Base-by-base conservation (phyloP, 2,329 filamentous ascomycete species). In the Pseudohalonectria lignicola region DNA sequence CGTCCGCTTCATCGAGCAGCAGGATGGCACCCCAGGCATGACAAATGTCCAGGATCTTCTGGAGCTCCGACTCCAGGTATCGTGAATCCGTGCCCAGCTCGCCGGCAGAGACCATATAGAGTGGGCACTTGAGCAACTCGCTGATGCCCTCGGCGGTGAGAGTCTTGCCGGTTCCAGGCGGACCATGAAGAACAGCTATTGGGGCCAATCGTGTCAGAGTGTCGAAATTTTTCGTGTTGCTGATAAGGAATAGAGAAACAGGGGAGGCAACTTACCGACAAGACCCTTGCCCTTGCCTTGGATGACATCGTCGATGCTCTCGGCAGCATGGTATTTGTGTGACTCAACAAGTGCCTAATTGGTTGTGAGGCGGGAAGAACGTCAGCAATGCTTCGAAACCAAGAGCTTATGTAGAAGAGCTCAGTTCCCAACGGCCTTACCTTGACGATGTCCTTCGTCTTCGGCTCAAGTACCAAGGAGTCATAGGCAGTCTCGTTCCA, bases 131-230 rank as follows among this genome's bases (percentile, higher is more conserved):
- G 38, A 93, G 75, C 11, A 88, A 69, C 53, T 93, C 86, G 9
- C 83, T 84, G 44, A 94, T 90, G 10, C 82, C 82, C 54, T 94
- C 86, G 1, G 85, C 86, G 0, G 87, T 94, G 5, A 94, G 68
- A 0, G 86, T 93, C 62, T 94, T 94, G 36, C 87, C 87, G 0
- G 86, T 90, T 15, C 86, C 87, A 0, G 87, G 86, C 4, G 85
- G 83, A 3, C 86, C 86, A 48, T 93, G 86, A 1, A 94, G 71
- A 2, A 94, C 36, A 21, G 36, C 36, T 26, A 12, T 26, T 26
- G 7, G 8, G 23, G 12, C 7, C 8, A 26, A 26, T 7, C 12
- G 8, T 26, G 23, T 12, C 8, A 26, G 23, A 12, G 23, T 12
- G 7, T 7, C 23, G 23, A 26, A 26, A 12, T 7, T 26, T 7